These are phyloP conservation scores for Pseudonitzschia multiseries DNA, from an alignment of 108 stramenopile genomes.

Conservation along the genomic window DNA sequence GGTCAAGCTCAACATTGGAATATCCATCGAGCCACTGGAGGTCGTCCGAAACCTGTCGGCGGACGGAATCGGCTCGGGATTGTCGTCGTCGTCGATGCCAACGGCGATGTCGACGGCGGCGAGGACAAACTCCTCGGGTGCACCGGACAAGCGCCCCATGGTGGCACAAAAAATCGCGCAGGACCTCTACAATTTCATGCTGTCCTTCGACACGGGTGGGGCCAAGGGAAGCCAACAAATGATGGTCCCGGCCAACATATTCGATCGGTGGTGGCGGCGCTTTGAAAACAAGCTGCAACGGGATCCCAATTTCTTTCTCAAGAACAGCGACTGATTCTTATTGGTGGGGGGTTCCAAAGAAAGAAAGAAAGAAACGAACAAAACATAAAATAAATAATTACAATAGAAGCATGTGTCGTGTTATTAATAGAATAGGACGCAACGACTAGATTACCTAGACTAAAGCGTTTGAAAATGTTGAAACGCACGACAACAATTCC, in stretches of 20 bases:
- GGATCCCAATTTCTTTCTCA: slow-evolving; percentile 85
- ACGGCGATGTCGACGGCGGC: not conserved
- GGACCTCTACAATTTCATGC: slow-evolving; percentile 81
- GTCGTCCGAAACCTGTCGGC: slow-evolving; percentile 49
- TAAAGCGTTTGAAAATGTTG: no score
- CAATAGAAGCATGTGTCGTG: no score
- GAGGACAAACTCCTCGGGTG: not conserved
- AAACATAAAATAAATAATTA: not conserved
- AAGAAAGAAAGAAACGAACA: not conserved
- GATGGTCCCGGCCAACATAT: slow-evolving; percentile 80
- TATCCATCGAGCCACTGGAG: slow-evolving; percentile 73
- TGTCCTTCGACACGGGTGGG: slow-evolving; percentile 63
- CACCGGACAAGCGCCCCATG: slow-evolving; percentile 39
- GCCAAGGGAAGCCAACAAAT: slow-evolving; percentile 48
- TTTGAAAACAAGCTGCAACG: slow-evolving; percentile 67
- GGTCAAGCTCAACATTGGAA: slow-evolving; percentile 62
- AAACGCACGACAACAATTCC: no score
- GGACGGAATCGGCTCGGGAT: not conserved
- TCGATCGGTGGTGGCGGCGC: slow-evolving; percentile 83
- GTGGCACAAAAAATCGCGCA: slow-evolving; percentile 85
- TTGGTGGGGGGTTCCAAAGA: not conserved
- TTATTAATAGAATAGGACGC: no score
- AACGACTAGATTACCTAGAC: no score
- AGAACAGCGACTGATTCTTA: slow-evolving; percentile 32
- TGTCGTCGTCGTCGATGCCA: no score